phyloP scores from a whole-genome alignment of 2,329 filamentous ascomycete species.

The Aspergillus sp. region DNA sequence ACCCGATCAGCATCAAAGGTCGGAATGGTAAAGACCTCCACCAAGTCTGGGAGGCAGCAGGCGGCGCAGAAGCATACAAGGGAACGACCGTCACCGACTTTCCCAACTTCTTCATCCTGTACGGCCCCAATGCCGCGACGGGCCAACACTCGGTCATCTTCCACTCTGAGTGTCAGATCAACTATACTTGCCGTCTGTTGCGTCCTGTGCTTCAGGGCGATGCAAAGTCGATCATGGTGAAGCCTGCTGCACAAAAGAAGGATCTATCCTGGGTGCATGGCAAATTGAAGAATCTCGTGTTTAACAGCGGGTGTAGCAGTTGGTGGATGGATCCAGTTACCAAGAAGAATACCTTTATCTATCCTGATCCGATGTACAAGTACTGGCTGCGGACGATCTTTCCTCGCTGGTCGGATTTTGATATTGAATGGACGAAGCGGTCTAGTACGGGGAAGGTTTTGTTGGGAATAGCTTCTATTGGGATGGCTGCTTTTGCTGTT shows the following conservation, averaged over 20 bases:
- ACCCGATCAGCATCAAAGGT: conserved; percentile 27
- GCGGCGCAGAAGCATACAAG: conserved; percentile 24
- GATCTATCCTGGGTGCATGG: conserved; percentile 9
- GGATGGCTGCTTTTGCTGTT: not conserved
- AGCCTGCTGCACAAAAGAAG: conserved; percentile 5
- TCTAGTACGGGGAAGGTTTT: not conserved
- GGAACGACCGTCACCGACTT: conserved; percentile 12
- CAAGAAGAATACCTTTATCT: conserved; percentile 14
- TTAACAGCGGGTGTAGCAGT: conserved; percentile 11
- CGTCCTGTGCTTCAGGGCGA: conserved; percentile 2
- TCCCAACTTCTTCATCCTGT: conserved; percentile 12
- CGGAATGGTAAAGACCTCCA: conserved; percentile 11
- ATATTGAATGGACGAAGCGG: not conserved
- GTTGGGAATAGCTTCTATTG: not conserved
- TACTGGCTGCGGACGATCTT: conserved; percentile 13
- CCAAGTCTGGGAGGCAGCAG: conserved; percentile 18
- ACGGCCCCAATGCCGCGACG: conserved; percentile 10
- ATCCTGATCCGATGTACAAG: conserved; percentile 14
- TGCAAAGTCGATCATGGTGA: conserved; percentile 11
- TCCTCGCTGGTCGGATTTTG: not conserved
- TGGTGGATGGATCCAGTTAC: conserved; percentile 11
- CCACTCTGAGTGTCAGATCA: conserved; percentile 14
- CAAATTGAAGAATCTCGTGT: conserved; percentile 9
- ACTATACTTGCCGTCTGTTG: conserved; percentile 10
- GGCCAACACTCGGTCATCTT: conserved; percentile 15